phyloP scores from a whole-genome alignment of 2,329 filamentous ascomycete genomes.

The Phoma herbarum region DNA sequence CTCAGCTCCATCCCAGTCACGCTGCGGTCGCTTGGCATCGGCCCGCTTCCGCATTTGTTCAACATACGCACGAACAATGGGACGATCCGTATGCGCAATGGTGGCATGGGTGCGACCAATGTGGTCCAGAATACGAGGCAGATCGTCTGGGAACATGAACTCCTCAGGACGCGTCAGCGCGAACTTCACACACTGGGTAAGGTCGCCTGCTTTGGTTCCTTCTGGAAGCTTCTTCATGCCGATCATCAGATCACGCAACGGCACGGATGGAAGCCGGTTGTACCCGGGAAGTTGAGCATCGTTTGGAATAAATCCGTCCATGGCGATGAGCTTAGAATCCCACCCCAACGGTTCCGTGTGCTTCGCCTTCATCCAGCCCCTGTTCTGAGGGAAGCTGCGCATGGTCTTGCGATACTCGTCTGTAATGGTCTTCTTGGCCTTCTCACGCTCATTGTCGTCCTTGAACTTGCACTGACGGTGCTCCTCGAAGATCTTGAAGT shows the following conservation, averaged over 20 bases:
- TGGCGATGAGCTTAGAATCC: conserved; percentile 7
- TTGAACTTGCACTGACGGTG: conserved; percentile 19
- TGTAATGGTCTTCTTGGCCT: conserved; percentile 22
- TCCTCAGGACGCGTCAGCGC: conserved; percentile 20
- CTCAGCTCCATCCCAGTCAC: not conserved
- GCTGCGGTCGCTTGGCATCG: not conserved
- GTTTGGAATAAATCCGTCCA: conserved; percentile 24
- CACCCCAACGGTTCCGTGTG: conserved; percentile 20
- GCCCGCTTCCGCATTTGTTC: not conserved
- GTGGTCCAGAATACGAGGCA: conserved; percentile 25
- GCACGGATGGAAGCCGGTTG: conserved; percentile 14
- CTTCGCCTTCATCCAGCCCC: conserved; percentile 21
- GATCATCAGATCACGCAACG: conserved; percentile 29
- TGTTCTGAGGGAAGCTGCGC: conserved; percentile 12
- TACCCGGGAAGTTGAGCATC: not conserved
- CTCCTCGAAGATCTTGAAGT: conserved; percentile 28
- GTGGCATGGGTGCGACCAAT: conserved; percentile 15
- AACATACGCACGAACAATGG: not conserved
- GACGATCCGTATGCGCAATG: conserved; percentile 3
- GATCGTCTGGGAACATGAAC: conserved; percentile 33
- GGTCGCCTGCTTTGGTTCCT: conserved; percentile 32
- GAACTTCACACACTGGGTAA: conserved; percentile 37
- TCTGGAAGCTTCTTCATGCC: conserved; percentile 35
- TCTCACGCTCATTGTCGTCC: conserved; percentile 9
- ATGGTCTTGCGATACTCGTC: conserved; percentile 30